A percentile compares a stretch with the other conserved stretches of the same genome.
phyloP scores from a whole-genome alignment of 2,329 filamentous ascomycete species.

The Neocucurbitaria cava region DNA sequence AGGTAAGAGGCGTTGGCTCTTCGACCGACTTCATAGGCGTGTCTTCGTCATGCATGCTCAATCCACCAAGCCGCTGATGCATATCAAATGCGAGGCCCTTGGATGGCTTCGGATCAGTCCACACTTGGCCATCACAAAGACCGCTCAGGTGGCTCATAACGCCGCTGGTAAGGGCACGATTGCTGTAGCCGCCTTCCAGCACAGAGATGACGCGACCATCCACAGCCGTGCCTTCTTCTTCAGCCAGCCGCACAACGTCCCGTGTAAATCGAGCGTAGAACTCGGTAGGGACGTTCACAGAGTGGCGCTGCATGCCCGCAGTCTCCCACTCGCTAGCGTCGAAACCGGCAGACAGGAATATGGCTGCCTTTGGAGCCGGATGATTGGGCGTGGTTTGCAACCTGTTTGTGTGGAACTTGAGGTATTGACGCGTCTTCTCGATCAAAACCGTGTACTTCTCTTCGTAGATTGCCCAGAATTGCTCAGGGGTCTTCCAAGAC shows the following conservation, averaged over 20 bases:
- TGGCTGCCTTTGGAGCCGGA: constrained; percentile 77
- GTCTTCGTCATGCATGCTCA: constrained; percentile 42
- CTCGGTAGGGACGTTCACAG: constrained; percentile 93
- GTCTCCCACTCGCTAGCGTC: constrained; percentile 97
- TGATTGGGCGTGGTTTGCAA: constrained; percentile 64
- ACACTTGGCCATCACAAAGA: constrained; percentile 65
- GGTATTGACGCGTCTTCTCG: constrained; percentile 79
- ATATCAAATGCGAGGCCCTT: constrained; percentile 66
- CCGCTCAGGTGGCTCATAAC: constrained; percentile 90
- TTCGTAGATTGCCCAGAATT: constrained; percentile 91
- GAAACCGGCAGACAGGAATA: constrained; percentile 95
- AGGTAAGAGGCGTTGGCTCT: constrained; percentile 34
- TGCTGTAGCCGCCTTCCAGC: constrained; percentile 94
- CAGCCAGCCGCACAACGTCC: constrained; percentile 81
- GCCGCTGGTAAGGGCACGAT: constrained; percentile 86
- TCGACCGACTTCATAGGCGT: constrained; percentile 25
- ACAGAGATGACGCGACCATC: constrained; percentile 91
- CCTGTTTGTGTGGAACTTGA: constrained; percentile 74
- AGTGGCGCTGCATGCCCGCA: constrained; percentile 91
- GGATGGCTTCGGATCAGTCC: constrained; percentile 35
- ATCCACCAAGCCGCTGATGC: constrained; percentile 58
- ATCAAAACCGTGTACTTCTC: constrained; percentile 77
- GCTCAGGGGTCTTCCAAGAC: constrained; percentile 78
- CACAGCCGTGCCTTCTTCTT: constrained; percentile 77
- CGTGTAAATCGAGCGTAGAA: constrained; percentile 93